Evolutionary conservation across 805 yeast species (phyloP), one percentile per base, ranked within the genome.

Genomic region (Clavispora fructus): DNA sequence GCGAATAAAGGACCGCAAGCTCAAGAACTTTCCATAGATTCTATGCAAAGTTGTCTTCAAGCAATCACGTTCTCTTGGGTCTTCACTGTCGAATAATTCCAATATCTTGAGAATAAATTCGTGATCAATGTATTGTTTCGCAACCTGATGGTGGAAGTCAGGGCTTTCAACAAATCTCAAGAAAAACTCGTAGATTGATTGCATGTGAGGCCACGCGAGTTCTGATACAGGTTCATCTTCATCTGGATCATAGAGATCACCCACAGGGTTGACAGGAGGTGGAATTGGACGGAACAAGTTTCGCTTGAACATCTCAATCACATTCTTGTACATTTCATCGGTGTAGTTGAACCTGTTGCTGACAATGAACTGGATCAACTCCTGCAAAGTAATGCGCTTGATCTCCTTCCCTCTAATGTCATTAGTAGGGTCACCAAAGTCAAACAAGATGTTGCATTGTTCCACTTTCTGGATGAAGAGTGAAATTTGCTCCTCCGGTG

Each of bases 141-240:
- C 99, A 41, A 86, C 73, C 44, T 89, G 89, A 62, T 91, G 96
- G 61, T 88, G 87, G 66, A 94, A 92, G 67, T 91, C 97, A 2
- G 96, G 95, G 53, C 92, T 83, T 68, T 94, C 98, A 44, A 94
- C 84, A 67, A 94, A 92, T 59, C 96, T 75, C 49, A 94, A 71
- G 63, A 94, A 92, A 59, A 94, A 89, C 65, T 94, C 98, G 69
- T 94, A 94, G 29, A 91, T 95, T 38, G 90, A 79, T 67, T 89
- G 95, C 98, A 94, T 94, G 64, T 94, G 99, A 11, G 98, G 96
- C 99, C 99, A 94, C 9, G 97, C 91, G 52, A 92, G 80, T 64
- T 94, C 98, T 57, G 83, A 82, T 33, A 94, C 95, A 3, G 98
- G 98, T 67, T 94, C 99, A 70, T 94, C 99, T 68, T 94, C 99